These are phyloP conservation scores for Thelephora terrestris DNA, from an alignment of 1,284 basidiomycete species.

Conservation along the genomic window DNA sequence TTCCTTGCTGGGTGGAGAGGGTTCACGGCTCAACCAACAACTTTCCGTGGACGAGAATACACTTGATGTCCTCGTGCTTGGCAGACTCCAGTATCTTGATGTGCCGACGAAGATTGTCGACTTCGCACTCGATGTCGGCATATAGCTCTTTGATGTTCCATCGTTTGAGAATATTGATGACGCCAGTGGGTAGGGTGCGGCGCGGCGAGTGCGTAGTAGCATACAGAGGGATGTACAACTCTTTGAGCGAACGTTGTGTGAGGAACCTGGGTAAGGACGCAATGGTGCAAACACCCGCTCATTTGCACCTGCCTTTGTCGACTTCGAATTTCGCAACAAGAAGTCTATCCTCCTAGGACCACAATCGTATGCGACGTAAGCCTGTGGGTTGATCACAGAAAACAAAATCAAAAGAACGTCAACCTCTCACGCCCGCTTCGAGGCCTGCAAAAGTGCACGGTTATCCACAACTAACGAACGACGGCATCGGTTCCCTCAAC, in stretches of 20 bases:
- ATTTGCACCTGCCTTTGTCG: constrained; percentile 40
- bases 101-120: constrained; percentile 87
- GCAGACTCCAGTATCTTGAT: constrained; percentile 52
- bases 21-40: constrained; percentile 74
- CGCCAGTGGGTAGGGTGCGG: constrained; percentile 39
- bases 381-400: constrained; percentile 76
- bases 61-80: constrained; percentile 38
- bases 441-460: constrained; percentile 67
- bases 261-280: background rate
- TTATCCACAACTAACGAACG: constrained; percentile 80
- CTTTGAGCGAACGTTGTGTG: constrained; percentile 40
- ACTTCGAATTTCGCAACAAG: constrained; percentile 63
- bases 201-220: constrained; percentile 49
- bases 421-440: constrained; percentile 49
- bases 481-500: constrained; percentile 46
- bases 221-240: constrained; percentile 70
- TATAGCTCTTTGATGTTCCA: constrained; percentile 52
- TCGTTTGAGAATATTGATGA: constrained; percentile 45
- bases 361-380: constrained; percentile 79
- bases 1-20: constrained; percentile 60
- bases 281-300: no score
- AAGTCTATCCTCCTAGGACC: constrained; percentile 79
- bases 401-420: constrained; percentile 66
- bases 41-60: constrained; percentile 72
- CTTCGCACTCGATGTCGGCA: constrained; percentile 87